These are phyloP conservation scores for Penicillium sp. DNA, from an alignment of 2,329 filamentous ascomycete genomes.

Conservation along the genomic window DNA sequence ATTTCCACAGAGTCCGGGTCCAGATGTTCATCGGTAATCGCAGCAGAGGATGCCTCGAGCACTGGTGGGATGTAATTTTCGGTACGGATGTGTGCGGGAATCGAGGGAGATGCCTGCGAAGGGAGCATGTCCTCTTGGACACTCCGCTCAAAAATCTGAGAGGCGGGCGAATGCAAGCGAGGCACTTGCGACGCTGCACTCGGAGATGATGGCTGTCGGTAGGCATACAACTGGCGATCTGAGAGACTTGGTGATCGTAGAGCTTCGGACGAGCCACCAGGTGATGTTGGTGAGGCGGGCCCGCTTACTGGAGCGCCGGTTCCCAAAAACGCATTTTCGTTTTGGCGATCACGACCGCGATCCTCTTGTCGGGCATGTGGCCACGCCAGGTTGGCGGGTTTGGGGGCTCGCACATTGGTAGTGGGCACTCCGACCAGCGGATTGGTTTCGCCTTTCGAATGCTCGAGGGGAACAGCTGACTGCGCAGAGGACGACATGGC, in stretches of 20 bases:
- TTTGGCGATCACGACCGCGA: slow-evolving; percentile 4
- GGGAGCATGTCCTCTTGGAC: slow-evolving; percentile 71
- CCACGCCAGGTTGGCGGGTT: slow-evolving; percentile 15
- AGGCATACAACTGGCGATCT: slow-evolving; percentile 23
- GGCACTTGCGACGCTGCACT: slow-evolving; percentile 59
- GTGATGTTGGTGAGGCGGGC: slow-evolving; percentile 14
- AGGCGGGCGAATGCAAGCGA: slow-evolving; percentile 69
- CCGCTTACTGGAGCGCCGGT: slow-evolving; percentile 5
- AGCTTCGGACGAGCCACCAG: slow-evolving; percentile 20
- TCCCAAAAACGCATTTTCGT: slow-evolving; percentile 2
- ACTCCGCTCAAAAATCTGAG: slow-evolving; percentile 85
- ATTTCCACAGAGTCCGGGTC: slow-evolving; percentile 90
- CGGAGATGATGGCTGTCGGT: slow-evolving; percentile 55
- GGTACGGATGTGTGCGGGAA: slow-evolving; percentile 86
- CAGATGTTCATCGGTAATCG: slow-evolving; percentile 79
- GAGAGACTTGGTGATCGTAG: slow-evolving; percentile 14
- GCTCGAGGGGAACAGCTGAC: background rate
- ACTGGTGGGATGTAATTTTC: slow-evolving; percentile 92
- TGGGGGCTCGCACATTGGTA: slow-evolving; percentile 11
- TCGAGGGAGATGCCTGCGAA: slow-evolving; percentile 72
- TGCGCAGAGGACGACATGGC: slow-evolving; percentile 2
- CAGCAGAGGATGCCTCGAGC: slow-evolving; percentile 81
- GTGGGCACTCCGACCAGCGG: slow-evolving; percentile 4
- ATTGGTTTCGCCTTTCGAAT: slow-evolving; percentile 5
- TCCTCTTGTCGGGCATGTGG: slow-evolving; percentile 7